Conservation (phyloP, 2,329 filamentous ascomycete genomes). For the Apiospora kogelbergensis region DNA sequence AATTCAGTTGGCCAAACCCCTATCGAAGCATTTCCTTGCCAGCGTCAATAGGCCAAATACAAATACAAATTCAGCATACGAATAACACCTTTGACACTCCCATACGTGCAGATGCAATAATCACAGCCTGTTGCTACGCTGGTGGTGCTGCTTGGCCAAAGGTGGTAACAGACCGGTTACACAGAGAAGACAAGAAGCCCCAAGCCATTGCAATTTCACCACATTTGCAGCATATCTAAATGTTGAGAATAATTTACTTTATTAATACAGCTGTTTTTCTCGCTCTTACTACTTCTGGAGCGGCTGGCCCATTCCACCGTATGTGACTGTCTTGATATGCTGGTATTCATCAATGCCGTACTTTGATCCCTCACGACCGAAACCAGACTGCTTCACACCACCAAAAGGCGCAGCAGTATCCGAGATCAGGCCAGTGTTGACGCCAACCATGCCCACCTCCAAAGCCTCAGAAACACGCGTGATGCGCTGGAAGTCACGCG, state of each 20-base stretch:
- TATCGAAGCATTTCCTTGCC: neutral
- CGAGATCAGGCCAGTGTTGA: constrained; percentile 72
- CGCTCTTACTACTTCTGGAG: constrained; percentile 41
- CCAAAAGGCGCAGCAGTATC: constrained; percentile 66
- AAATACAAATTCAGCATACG: neutral
- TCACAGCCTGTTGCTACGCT: neutral
- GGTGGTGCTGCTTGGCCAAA: no score
- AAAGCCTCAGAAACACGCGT: constrained; percentile 66
- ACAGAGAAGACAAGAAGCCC: no score
- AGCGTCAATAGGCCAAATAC: neutral
- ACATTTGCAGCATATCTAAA: neutral
- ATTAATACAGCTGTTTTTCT: neutral
- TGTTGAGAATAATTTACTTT: neutral
- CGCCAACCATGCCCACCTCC: constrained; percentile 85
- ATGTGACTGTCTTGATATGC: constrained; percentile 65
- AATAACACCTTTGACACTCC: neutral
- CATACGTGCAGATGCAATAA: no score
- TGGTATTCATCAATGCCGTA: constrained; percentile 79
- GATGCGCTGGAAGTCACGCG: constrained; percentile 58
- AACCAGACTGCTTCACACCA: constrained; percentile 80
- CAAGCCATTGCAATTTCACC: neutral
- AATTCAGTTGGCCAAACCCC: neutral
- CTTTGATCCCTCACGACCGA: constrained; percentile 75
- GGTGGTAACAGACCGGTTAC: no score
- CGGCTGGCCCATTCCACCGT: constrained; percentile 55